Evolutionary conservation across 73 alveolate genomes (phyloP).

Genomic region (Breviolum minutum): DNA sequence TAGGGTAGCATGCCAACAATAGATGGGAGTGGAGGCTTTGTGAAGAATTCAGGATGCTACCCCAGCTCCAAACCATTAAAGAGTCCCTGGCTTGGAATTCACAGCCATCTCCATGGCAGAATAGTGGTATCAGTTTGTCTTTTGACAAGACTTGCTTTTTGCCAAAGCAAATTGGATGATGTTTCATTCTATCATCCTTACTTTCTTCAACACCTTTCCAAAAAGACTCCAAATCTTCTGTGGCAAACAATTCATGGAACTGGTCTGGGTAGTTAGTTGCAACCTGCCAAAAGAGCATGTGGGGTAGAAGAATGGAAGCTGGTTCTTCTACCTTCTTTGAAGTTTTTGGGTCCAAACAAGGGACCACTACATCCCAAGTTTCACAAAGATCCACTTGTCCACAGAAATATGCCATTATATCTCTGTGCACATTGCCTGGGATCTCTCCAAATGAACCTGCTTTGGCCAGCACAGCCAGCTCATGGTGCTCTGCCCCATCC

Average conservation of each 20-base stretch:
- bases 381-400: neutral
- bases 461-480: neutral
- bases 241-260: neutral
- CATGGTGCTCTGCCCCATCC: neutral
- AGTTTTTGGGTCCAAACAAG: neutral
- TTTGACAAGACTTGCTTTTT: neutral
- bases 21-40: neutral
- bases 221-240: neutral
- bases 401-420: neutral
- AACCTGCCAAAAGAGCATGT: neutral
- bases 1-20: neutral
- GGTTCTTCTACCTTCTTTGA: neutral
- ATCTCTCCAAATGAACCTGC: neutral
- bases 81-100: neutral
- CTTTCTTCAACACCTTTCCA: conserved; percentile 9
- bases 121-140: neutral
- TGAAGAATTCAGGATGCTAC: neutral
- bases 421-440: neutral
- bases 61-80: neutral
- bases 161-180: conserved; percentile 18
- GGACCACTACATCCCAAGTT: neutral
- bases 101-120: conserved; percentile 33
- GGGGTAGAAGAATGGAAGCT: neutral
- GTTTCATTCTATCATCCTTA: neutral
- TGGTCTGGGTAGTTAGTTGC: neutral